These are phyloP conservation scores for Penicillium crustosum DNA, from an alignment of 2,329 filamentous ascomycete genomes.

Conservation along the genomic window DNA sequence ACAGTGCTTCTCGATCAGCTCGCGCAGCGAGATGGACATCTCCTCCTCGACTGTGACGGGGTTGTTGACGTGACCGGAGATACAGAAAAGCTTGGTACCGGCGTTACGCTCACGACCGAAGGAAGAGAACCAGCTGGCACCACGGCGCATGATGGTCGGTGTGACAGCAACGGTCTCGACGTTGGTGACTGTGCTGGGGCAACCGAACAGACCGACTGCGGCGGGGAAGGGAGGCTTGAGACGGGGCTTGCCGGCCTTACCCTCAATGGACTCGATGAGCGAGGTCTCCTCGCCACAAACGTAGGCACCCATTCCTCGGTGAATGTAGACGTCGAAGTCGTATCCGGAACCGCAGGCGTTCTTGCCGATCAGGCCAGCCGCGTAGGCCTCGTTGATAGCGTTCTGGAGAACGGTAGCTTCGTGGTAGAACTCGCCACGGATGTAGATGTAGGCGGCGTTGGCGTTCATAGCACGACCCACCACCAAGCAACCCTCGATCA, in stretches of 20 bases:
- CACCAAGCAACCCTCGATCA: conserved; percentile 93
- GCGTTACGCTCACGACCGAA: conserved; percentile 96
- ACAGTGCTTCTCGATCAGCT: conserved; percentile 97
- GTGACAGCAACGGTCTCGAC: conserved; percentile 96
- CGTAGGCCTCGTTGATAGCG: conserved; percentile 97
- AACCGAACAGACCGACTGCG: conserved; percentile 95
- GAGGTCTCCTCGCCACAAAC: conserved; percentile 98
- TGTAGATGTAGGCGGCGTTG: conserved; percentile 98
- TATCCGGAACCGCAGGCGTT: conserved; percentile 96
- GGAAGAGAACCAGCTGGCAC: conserved; percentile 85
- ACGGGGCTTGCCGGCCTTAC: conserved; percentile 97
- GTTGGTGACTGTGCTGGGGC: conserved; percentile 96
- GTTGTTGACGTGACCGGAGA: conserved; percentile 98
- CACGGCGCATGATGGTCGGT: conserved; percentile 91
- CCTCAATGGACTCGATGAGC: conserved; percentile 95
- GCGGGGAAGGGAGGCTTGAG: conserved; percentile 98
- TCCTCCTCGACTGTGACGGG: conserved; percentile 97
- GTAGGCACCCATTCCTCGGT: conserved; percentile 96
- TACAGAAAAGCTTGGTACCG: conserved; percentile 97
- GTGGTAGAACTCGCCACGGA: conserved; percentile 96
- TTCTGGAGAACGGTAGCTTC: conserved; percentile 91
- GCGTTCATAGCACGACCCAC: conserved; percentile 98
- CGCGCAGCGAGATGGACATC: conserved; percentile 95
- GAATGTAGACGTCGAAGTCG: conserved; percentile 95
- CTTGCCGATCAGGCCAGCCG: conserved; percentile 92